Conservation (phyloP, 129 eudicot genomes). For the Centaurea solstitialis region DNA sequence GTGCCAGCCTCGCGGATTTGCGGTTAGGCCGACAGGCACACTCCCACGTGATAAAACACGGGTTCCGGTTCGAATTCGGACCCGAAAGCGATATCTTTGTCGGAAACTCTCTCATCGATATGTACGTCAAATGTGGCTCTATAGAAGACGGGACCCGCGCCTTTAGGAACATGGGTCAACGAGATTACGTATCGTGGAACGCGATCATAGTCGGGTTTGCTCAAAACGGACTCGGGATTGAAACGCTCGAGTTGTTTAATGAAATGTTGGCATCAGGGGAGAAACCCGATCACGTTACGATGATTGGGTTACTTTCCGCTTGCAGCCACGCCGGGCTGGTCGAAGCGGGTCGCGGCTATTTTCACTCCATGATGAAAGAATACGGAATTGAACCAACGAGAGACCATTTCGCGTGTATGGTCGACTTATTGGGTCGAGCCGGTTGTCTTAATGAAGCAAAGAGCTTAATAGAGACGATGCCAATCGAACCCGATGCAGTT, state of each 20-base stretch:
- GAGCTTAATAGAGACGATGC: constrained; percentile 35
- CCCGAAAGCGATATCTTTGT: constrained; percentile 46
- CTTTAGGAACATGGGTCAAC: constrained; percentile 29
- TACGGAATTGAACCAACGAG: constrained; percentile 33
- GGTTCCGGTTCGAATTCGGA: constrained; percentile 35
- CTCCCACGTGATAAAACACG: constrained; percentile 45
- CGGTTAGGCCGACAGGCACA: constrained; percentile 47
- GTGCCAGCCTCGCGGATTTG: constrained; percentile 39
- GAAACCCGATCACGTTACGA: constrained; percentile 49
- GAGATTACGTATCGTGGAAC: constrained; percentile 43
- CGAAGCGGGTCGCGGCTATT: constrained; percentile 31
- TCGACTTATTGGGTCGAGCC: constrained; percentile 45
- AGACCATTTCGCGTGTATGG: constrained; percentile 46
- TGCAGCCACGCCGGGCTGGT: constrained; percentile 47
- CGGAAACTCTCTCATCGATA: constrained; percentile 43
- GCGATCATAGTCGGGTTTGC: constrained; percentile 37
- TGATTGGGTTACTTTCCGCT: constrained; percentile 46
- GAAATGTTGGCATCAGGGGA: constrained; percentile 36
- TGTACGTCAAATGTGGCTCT: constrained; percentile 43
- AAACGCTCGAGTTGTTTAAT: constrained; percentile 30
- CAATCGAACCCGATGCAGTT: constrained; percentile 38
- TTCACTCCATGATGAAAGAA: constrained; percentile 28
- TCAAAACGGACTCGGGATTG: constrained; percentile 35
- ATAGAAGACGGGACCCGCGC: constrained; percentile 38
- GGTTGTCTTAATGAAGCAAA: constrained; percentile 47